A percentile compares a stretch with the other conserved stretches of the same genome.
These are phyloP conservation scores for Hypericum androsaemum DNA, from an alignment of 345 rosid species.

Conservation along the genomic window DNA sequence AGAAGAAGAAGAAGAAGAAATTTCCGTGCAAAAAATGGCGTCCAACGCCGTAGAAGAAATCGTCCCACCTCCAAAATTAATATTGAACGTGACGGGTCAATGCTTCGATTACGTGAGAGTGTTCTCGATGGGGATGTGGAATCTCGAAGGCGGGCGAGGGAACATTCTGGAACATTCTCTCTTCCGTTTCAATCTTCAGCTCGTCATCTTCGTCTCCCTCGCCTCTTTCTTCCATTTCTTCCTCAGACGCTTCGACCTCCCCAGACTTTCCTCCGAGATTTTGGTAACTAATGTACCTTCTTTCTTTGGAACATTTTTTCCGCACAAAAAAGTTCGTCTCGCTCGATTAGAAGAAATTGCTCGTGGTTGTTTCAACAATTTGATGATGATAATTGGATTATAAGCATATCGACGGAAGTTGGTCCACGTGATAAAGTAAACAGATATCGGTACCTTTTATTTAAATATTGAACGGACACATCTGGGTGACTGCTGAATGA, in stretches of 20 bases:
- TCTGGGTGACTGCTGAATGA: too few relatives aligned
- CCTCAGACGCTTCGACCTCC: conserved; percentile 12
- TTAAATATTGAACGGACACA: too few relatives aligned
- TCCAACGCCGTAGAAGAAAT: too few relatives aligned
- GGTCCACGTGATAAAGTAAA: too few relatives aligned
- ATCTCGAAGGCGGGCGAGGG: background rate
- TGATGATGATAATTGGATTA: too few relatives aligned
- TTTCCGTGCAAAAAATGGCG: too few relatives aligned
- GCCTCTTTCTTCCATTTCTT: conserved; percentile 8
- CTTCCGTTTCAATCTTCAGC: conserved; percentile 16
- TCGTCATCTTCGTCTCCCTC: conserved; percentile 6
- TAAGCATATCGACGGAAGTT: too few relatives aligned
- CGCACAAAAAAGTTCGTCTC: too few relatives aligned
- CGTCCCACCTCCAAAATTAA: background rate
- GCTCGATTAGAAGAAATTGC: too few relatives aligned
- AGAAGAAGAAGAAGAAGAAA: too few relatives aligned
- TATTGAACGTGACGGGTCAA: conserved; percentile 5
- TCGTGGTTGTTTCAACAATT: too few relatives aligned
- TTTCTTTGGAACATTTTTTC: background rate
- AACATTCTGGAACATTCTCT: conserved; percentile 16
- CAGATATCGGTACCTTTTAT: too few relatives aligned
- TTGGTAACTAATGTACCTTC: conserved; percentile 12
- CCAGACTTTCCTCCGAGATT: conserved; percentile 24
- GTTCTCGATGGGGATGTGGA: conserved; percentile 21
- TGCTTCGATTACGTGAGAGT: conserved; percentile 13